Evolutionary conservation across 441 rosid genomes (phyloP).

Genomic region (Gossypium gossypioides): DNA sequence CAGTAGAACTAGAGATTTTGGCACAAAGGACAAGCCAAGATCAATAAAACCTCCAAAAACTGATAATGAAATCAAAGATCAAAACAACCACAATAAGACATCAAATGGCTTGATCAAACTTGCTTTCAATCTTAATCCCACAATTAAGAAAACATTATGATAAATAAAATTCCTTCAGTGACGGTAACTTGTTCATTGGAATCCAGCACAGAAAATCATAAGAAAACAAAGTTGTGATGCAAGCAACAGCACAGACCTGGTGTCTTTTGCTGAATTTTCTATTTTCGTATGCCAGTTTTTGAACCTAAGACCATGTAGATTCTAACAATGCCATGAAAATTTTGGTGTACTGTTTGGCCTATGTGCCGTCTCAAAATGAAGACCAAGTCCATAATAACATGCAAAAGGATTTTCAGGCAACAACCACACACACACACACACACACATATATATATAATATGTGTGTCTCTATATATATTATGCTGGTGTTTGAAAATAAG

Average conservation of each 20-base stretch:
- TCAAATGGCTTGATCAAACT: neutral
- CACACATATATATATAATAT: too few species aligned
- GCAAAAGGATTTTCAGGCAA: too few species aligned
- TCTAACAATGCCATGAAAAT: neutral
- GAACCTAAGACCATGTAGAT: neutral
- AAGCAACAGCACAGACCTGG: neutral
- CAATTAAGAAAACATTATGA: neutral
- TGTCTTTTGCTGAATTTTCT: neutral
- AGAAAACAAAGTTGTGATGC: slow-evolving; percentile 2
- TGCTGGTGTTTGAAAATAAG: slow-evolving; percentile 6
- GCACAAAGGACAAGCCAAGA: neutral
- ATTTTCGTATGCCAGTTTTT: neutral
- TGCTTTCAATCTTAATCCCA: slow-evolving; percentile 4
- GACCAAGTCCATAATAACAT: slow-evolving; percentile 13
- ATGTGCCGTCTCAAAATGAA: slow-evolving; percentile 18
- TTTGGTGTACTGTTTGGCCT: slow-evolving; percentile 7
- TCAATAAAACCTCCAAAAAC: slow-evolving; percentile 6
- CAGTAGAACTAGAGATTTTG: neutral
- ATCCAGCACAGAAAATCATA: slow-evolving; percentile 2
- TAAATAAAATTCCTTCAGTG: neutral
- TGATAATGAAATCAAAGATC: slow-evolving; percentile 4
- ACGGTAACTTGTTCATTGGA: neutral
- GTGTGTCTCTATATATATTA: neutral
- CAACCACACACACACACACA: too few species aligned
- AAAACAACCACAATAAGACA: slow-evolving; percentile 7